phyloP scores from a whole-genome alignment of 1,284 basidiomycete species.

The Leccinum holopus region DNA sequence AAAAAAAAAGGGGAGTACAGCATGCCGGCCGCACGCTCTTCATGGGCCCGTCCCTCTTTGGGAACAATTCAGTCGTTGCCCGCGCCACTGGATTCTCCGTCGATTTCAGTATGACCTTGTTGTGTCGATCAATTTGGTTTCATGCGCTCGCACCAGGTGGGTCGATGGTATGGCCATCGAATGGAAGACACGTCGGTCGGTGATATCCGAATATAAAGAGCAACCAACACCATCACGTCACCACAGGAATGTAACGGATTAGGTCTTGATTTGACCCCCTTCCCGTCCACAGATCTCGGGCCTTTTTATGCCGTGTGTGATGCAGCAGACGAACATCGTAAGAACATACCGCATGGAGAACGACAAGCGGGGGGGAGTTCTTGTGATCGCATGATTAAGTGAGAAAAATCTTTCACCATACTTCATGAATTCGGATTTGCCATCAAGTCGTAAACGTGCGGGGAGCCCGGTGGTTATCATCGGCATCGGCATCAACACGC shows the following conservation, averaged over 20 bases:
- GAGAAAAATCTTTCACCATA: background rate
- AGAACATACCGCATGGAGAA: conserved; percentile 13
- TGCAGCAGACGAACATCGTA: background rate
- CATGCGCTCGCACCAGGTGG: background rate
- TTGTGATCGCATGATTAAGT: conserved; percentile 10
- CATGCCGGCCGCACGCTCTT: background rate
- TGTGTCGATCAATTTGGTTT: background rate
- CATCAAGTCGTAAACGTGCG: background rate
- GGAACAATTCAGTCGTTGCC: background rate
- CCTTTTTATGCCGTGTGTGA: conserved; percentile 1
- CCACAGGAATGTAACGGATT: background rate
- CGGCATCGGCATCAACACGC: conserved; percentile 14
- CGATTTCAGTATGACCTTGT: background rate
- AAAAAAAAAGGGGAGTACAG: background rate
- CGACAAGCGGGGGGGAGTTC: background rate
- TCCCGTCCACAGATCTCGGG: conserved; percentile 10
- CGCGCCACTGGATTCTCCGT: conserved; percentile 5
- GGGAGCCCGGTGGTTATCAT: conserved; percentile 1
- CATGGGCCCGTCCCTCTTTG: background rate
- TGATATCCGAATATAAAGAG: background rate
- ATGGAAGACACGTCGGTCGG: conserved; percentile 10
- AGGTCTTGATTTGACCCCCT: background rate
- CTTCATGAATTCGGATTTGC: conserved; percentile 8
- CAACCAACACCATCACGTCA: background rate
- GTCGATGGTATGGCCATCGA: background rate